These are phyloP conservation scores for Arctium minus DNA, from an alignment of 129 eudicot genomes.

Conservation along the genomic window DNA sequence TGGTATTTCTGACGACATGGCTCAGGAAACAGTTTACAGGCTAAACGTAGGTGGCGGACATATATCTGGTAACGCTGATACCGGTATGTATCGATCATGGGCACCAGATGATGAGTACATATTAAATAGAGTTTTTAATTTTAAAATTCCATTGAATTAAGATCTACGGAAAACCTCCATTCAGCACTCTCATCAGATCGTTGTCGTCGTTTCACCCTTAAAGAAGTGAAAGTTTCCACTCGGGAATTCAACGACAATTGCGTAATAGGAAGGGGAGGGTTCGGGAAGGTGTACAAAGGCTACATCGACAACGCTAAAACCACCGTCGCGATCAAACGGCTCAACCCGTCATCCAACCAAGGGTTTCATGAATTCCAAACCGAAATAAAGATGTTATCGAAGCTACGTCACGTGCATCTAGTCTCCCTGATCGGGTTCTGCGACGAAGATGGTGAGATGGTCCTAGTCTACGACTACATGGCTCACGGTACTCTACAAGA, in stretches of 20 bases:
- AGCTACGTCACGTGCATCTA: background rate
- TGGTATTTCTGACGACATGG: too few relatives aligned
- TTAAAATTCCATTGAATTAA: background rate
- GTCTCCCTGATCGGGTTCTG: slow-evolving; percentile 43
- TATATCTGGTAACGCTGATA: background rate
- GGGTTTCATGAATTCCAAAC: slow-evolving; percentile 42
- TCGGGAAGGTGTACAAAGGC: background rate
- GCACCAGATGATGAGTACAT: background rate
- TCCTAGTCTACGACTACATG: slow-evolving; percentile 40
- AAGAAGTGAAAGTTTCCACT: too few relatives aligned
- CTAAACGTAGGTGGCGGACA: too few relatives aligned
- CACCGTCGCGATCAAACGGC: slow-evolving; percentile 43
- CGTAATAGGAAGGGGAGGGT: background rate
- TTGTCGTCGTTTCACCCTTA: too few relatives aligned
- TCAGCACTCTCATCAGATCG: too few relatives aligned
- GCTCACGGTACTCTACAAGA: slow-evolving; percentile 34
- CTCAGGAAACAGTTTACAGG: too few relatives aligned
- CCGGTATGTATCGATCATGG: background rate
- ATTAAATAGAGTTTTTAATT: too few relatives aligned
- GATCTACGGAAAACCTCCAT: too few relatives aligned
- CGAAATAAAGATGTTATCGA: background rate
- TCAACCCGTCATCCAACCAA: slow-evolving; percentile 47
- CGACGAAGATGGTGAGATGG: slow-evolving; percentile 31
- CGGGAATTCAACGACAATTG: too few relatives aligned
- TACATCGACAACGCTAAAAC: background rate